Conservation (phyloP, 2,329 filamentous ascomycete genomes). For the Epichloe gansuensis region DNA sequence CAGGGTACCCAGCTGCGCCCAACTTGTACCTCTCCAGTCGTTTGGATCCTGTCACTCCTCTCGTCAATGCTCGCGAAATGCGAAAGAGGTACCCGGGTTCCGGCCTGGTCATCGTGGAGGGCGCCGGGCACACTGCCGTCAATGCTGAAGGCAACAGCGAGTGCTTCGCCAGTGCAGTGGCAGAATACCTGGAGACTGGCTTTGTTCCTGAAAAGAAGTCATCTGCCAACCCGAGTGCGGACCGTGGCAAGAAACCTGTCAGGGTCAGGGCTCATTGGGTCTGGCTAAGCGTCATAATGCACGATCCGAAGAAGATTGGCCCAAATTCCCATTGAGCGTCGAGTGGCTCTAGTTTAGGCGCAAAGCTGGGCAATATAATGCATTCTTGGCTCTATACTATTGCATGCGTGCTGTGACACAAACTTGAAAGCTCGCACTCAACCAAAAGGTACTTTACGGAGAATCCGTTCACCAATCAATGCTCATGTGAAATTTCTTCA, state of each 20-base stretch:
- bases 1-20: constrained; percentile 15
- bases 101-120: constrained; percentile 18
- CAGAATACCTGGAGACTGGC: constrained; percentile 19
- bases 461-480: neutral
- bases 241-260: constrained; percentile 10
- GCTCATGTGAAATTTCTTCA: constrained; percentile 4
- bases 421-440: neutral
- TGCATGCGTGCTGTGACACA: neutral
- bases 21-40: constrained; percentile 24
- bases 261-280: accelerated
- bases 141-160: constrained; percentile 7
- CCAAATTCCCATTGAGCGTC: neutral
- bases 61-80: constrained; percentile 21
- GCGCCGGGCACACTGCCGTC: constrained; percentile 17
- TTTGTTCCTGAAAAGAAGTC: constrained; percentile 12
- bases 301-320: neutral
- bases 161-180: constrained; percentile 12
- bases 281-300: neutral
- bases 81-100: constrained; percentile 16
- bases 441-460: neutral
- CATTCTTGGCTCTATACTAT: neutral
- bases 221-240: constrained; percentile 8
- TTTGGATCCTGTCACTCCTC: constrained; percentile 31
- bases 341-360: neutral
- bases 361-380: neutral